These are phyloP conservation scores for Tolypocladium amazonense DNA, from an alignment of 2,329 filamentous ascomycete genomes.

Conservation along the genomic window DNA sequence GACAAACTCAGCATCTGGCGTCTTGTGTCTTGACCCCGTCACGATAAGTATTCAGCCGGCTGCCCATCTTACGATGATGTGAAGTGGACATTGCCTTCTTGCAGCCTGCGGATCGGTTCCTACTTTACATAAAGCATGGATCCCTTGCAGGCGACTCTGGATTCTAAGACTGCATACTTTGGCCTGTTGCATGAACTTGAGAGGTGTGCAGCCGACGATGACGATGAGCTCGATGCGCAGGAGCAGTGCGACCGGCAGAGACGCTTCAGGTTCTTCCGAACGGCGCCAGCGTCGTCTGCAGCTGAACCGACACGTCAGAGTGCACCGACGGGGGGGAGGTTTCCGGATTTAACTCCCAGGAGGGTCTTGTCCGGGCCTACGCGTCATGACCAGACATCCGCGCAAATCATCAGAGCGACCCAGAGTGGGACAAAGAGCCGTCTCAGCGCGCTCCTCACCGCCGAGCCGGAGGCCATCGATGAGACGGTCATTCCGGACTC, in stretches of 20 bases:
- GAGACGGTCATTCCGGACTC: constrained; percentile 19
- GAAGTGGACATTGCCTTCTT: neutral
- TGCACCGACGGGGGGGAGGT: neutral
- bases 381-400: neutral
- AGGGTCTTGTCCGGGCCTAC: constrained; percentile 5
- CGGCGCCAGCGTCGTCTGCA: neutral
- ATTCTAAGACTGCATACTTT: constrained; percentile 37
- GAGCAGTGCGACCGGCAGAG: constrained; percentile 23
- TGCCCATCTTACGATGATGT: neutral
- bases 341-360: constrained; percentile 5
- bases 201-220: constrained; percentile 11
- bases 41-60: neutral
- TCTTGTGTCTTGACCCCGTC: too few relatives aligned
- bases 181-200: constrained; percentile 22
- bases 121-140: neutral
- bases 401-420: constrained; percentile 18
- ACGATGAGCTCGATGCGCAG: constrained; percentile 15
- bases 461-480: constrained; percentile 8
- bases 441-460: constrained; percentile 7
- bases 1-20: neutral
- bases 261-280: constrained; percentile 17
- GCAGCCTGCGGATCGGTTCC: neutral
- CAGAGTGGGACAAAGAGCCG: constrained; percentile 15
- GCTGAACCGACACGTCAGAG: neutral
- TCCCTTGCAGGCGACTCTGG: constrained; percentile 9